phyloP scores from a whole-genome alignment of 1,139 yeast genomes.

The Lodderomyces theae region DNA sequence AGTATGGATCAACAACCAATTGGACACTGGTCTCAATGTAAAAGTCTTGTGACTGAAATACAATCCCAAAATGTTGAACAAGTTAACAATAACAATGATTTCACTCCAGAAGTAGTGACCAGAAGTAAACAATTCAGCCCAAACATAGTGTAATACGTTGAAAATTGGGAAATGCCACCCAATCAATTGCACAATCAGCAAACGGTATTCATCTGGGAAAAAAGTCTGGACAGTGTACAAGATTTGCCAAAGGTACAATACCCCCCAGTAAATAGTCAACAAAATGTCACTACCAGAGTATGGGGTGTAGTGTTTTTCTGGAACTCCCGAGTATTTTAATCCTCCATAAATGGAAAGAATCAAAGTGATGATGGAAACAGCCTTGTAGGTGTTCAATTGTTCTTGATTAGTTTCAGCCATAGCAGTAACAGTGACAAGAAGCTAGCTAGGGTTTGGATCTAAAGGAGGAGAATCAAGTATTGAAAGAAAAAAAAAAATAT shows the following conservation, averaged over 20 bases:
- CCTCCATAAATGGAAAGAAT: conserved; percentile 54
- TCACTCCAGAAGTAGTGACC: conserved; percentile 57
- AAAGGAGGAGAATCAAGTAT: too few species aligned
- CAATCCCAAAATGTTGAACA: conserved; percentile 54
- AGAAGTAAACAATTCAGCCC: conserved; percentile 60
- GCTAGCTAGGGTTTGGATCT: neutral
- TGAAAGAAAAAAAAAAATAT: too few species aligned
- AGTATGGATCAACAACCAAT: conserved; percentile 59
- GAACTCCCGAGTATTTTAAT: conserved; percentile 34
- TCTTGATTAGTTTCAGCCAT: conserved; percentile 8
- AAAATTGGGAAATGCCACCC: conserved; percentile 64
- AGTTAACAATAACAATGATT: conserved; percentile 52
- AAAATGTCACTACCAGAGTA: conserved; percentile 60
- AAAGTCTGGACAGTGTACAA: conserved; percentile 53
- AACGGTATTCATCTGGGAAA: conserved; percentile 36
- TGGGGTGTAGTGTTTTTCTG: conserved; percentile 50
- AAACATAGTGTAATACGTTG: conserved; percentile 56
- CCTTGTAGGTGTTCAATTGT: conserved; percentile 30
- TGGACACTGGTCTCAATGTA: conserved; percentile 42
- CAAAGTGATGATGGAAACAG: conserved; percentile 48
- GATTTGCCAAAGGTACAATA: conserved; percentile 52
- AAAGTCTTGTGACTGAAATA: conserved; percentile 64
- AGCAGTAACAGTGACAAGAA: neutral
- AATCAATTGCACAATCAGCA: conserved; percentile 32
- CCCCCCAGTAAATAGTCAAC: conserved; percentile 55